Percentiles rank a stretch among this genome's conserved stretches.
Conservation (phyloP, 306 rosid genomes). For the Hylodesmum podocarpum region DNA sequence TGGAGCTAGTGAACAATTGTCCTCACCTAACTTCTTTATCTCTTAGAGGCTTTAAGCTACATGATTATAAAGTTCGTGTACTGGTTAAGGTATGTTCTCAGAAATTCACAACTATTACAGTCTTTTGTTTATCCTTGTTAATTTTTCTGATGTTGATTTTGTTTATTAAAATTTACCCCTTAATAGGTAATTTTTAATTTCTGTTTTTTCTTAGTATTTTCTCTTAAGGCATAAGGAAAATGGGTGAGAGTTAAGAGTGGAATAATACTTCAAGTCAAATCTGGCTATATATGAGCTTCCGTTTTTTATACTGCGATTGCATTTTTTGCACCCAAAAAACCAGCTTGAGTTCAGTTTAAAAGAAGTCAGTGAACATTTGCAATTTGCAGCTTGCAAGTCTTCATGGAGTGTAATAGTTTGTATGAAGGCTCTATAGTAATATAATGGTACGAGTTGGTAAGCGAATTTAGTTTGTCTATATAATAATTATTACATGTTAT, state of each 20-base stretch:
- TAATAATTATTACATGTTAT: neutral
- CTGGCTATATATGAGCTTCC: neutral
- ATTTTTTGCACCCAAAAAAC: neutral
- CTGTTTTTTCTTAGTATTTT: neutral
- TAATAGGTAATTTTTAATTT: neutral
- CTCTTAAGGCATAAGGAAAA: neutral
- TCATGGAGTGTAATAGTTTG: neutral
- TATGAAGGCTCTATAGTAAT: neutral
- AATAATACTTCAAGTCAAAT: neutral
- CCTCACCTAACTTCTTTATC: conserved; percentile 70
- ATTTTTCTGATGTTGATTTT: too few species aligned
- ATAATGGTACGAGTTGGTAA: neutral
- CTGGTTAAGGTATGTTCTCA: conserved; percentile 64
- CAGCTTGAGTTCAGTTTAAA: conserved; percentile 4
- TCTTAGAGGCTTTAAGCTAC: conserved; percentile 83
- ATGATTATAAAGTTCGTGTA: conserved; percentile 71
- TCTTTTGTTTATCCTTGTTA: neutral
- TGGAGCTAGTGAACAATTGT: conserved; percentile 65
- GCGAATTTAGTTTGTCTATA: neutral
- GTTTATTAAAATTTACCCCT: neutral
- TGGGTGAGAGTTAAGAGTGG: neutral
- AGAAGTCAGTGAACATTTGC: neutral
- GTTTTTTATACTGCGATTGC: neutral
- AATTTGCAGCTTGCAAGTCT: conserved; percentile 8
- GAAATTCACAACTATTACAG: neutral